Evolutionary conservation across 441 rosid species (phyloP).

Genomic region (Bruguiera hainesii): DNA sequence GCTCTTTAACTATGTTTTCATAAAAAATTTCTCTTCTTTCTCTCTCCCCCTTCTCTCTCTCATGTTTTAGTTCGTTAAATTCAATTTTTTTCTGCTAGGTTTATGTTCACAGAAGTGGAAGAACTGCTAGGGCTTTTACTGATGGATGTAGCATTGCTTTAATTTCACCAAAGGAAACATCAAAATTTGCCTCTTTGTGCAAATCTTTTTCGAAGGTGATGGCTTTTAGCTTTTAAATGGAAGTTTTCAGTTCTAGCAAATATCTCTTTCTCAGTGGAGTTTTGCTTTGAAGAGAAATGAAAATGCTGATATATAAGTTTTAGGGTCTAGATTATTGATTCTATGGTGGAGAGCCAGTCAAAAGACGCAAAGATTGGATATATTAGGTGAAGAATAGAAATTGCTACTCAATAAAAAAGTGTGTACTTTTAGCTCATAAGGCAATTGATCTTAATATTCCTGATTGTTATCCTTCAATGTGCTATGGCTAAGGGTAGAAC

Average conservation of each 20-base stretch:
- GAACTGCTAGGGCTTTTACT: slow-evolving; percentile 91
- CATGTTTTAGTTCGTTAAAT: slow-evolving; percentile 1
- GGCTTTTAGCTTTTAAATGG: slow-evolving; percentile 1
- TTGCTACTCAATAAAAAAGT: not conserved
- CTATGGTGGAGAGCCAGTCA: not conserved
- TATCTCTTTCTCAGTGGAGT: not conserved
- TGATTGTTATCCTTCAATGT: not conserved
- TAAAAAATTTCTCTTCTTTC: not conserved
- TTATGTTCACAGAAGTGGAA: slow-evolving; percentile 98
- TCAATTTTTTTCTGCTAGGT: slow-evolving; percentile 44
- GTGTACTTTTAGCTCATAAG: not conserved
- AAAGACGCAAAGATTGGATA: not conserved
- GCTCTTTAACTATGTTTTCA: slow-evolving; percentile 14
- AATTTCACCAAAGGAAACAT: slow-evolving; percentile 68
- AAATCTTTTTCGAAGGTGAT: slow-evolving; percentile 87
- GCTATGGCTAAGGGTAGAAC: not conserved
- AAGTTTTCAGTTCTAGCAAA: not conserved
- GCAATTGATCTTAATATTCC: not conserved
- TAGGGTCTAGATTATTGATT: slow-evolving; percentile 1
- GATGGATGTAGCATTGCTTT: slow-evolving; percentile 98
- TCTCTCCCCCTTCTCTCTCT: not conserved
- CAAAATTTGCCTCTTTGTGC: slow-evolving; percentile 85
- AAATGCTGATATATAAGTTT: slow-evolving; percentile 6
- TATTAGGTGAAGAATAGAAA: not conserved
- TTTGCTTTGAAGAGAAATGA: not conserved